Percentiles rank a stretch among this genome's conserved stretches.
Evolutionary conservation across 768 basidiomycete species (phyloP).

Genomic region (Boletellus sp.): DNA sequence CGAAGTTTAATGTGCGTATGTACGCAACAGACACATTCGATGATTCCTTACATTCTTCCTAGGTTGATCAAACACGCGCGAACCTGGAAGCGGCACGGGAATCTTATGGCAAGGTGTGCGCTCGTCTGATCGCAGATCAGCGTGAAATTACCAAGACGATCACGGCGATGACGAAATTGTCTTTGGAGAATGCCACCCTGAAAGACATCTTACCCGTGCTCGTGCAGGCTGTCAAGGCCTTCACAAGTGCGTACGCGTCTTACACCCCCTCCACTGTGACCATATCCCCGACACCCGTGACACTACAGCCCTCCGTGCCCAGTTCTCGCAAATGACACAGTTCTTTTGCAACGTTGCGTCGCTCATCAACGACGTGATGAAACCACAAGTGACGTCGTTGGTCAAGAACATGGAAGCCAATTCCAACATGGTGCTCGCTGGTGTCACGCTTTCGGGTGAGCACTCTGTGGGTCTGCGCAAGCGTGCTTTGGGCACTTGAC

Average conservation of each 20-base stretch:
- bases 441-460: slow-evolving; percentile 14
- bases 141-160: slow-evolving; percentile 20
- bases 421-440: slow-evolving; percentile 16
- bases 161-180: slow-evolving; percentile 14
- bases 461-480: too few species aligned
- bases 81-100: slow-evolving; percentile 18
- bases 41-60: not conserved
- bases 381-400: slow-evolving; percentile 15
- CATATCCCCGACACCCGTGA: not conserved
- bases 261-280: not conserved
- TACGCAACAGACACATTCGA: not conserved
- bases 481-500: not conserved
- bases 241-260: slow-evolving; percentile 6
- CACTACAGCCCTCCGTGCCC: slow-evolving; percentile 11
- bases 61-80: slow-evolving; percentile 21
- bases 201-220: slow-evolving; percentile 17
- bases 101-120: slow-evolving; percentile 11
- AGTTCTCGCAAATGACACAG: slow-evolving; percentile 17
- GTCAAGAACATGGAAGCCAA: slow-evolving; percentile 13
- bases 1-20: slow-evolving; percentile 10
- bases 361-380: slow-evolving; percentile 21
- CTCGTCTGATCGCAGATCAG: slow-evolving; percentile 15
- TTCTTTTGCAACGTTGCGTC: slow-evolving; percentile 17
- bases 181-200: slow-evolving; percentile 18
- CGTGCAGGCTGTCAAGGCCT: slow-evolving; percentile 16